Percentiles rank a stretch among this genome's conserved stretches.
Evolutionary conservation across 2,329 filamentous ascomycete species (phyloP).

Genomic region (Dryadomyces quercus-mongolicae): DNA sequence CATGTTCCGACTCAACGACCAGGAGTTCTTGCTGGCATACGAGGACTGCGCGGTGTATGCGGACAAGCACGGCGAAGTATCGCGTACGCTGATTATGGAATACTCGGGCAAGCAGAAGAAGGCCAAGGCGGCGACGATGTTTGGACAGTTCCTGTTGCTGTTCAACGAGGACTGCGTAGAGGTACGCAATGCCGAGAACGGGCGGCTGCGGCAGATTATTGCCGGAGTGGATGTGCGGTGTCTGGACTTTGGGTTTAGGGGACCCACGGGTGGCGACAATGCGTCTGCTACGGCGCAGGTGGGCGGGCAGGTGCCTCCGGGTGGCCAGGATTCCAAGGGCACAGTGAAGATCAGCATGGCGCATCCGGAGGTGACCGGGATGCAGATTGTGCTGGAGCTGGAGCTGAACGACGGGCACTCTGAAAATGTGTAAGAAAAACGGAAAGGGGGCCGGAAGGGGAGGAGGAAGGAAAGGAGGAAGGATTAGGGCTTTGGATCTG

Average conservation of each 20-base stretch:
- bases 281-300: slow-evolving; percentile 18
- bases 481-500: background rate
- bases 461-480: background rate
- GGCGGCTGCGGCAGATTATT: slow-evolving; percentile 85
- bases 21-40: slow-evolving; percentile 87
- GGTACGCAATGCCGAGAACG: slow-evolving; percentile 92
- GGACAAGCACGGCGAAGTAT: slow-evolving; percentile 95
- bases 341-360: slow-evolving; percentile 94
- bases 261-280: slow-evolving; percentile 36
- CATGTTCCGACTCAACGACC: slow-evolving; percentile 91
- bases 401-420: slow-evolving; percentile 77
- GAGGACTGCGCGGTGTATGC: slow-evolving; percentile 96
- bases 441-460: background rate
- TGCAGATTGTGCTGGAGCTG: slow-evolving; percentile 85
- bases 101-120: slow-evolving; percentile 81
- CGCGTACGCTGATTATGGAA: slow-evolving; percentile 90
- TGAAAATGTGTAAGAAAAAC: slow-evolving; percentile 34
- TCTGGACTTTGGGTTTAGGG: slow-evolving; percentile 69
- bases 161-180: slow-evolving; percentile 97
- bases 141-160: slow-evolving; percentile 79
- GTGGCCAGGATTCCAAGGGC: slow-evolving; percentile 41
- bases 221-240: slow-evolving; percentile 81
- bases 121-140: slow-evolving; percentile 77
- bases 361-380: slow-evolving; percentile 74
- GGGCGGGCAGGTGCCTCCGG: background rate